Conservation (phyloP, 495 filamentous ascomycete species). For the Xylaria intraflava region DNA sequence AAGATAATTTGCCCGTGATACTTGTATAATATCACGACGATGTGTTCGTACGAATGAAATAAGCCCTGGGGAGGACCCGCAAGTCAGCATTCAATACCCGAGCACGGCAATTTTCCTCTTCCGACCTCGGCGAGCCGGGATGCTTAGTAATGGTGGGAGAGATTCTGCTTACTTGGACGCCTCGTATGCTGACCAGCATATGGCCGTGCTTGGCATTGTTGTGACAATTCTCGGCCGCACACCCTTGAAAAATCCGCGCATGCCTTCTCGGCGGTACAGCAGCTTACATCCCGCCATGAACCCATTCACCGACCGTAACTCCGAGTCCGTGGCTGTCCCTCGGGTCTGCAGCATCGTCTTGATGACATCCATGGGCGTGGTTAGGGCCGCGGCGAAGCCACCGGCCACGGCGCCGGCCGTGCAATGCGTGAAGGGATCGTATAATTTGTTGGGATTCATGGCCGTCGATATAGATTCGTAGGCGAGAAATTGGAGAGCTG, state of each 20-base stretch:
- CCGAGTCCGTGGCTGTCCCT: constrained; percentile 69
- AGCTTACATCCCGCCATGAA: constrained; percentile 75
- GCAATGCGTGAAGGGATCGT: constrained; percentile 90
- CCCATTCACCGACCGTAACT: constrained; percentile 79
- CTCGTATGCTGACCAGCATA: constrained; percentile 82
- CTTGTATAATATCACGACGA: constrained; percentile 10
- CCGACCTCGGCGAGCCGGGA: not conserved
- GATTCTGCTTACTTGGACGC: constrained; percentile 47
- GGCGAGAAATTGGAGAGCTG: constrained; percentile 89
- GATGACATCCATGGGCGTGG: constrained; percentile 93
- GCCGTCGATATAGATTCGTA: constrained; percentile 94
- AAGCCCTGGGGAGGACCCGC: constrained; percentile 36
- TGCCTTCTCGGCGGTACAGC: constrained; percentile 77
- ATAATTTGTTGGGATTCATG: constrained; percentile 76
- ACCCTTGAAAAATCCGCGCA: constrained; percentile 84
- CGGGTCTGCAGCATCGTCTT: constrained; percentile 95
- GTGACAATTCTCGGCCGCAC: constrained; percentile 87
- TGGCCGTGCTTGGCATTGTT: constrained; percentile 96
- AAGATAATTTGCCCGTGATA: not conserved
- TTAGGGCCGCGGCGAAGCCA: constrained; percentile 86
- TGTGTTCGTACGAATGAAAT: constrained; percentile 49
- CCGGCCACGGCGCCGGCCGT: constrained; percentile 86
- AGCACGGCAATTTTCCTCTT: not conserved
- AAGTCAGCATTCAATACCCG: constrained; percentile 12
- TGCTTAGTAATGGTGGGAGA: not conserved